Base-by-base conservation (phyloP, 75 land plant genomes). In the Sequoiadendron giganteum region DNA sequence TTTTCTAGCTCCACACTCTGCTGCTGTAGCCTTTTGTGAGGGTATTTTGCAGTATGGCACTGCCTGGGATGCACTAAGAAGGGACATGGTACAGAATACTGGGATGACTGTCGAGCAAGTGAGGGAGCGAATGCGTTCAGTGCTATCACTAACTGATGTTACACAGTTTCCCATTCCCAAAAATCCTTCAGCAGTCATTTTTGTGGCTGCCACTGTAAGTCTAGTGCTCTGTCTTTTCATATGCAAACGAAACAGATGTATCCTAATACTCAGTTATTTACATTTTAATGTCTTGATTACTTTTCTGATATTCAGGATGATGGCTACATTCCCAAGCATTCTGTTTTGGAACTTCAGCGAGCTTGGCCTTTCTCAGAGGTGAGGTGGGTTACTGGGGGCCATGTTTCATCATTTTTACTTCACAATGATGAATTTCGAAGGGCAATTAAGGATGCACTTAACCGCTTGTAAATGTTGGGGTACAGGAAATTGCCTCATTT, bases 291-390 rank as follows among this genome's bases (percentile, higher is more conserved):
- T 10, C 25, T 56, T 47, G n/a, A 10, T 55, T 18, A 1, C 38
- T 16, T 10, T 56, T 36, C 5, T 85, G 10, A 45, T 28, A 45
- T 91, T 70, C 88, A 98, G 99, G 95, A 98, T 90, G 99, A 98
- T 91, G 99, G 96, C 16, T 98, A 98, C 90, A 97, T 98, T 21
- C 99, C 97, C n/a, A 94, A 92, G 45, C 95, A 95, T 85, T 97
- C 99, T 15, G 95, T 93, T 21, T 87, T 94, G 83, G 96, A 98
- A 87, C 93, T 98, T 86, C 99, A 98, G 73, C 91, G 87, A 55
- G 99, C 99, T 43, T 98, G 99, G 99, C 99, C 99, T 39, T 97
- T 95, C 1, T 98, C 99, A 76, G 99, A 98, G 87, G 97, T 98
- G 42, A 91, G 99, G 73, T 98, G 99, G 99, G 99, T 98, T 5